Evolutionary conservation across 371 early-diverging fungal species (phyloP).

Genomic region (Capniomyces stellatus): DNA sequence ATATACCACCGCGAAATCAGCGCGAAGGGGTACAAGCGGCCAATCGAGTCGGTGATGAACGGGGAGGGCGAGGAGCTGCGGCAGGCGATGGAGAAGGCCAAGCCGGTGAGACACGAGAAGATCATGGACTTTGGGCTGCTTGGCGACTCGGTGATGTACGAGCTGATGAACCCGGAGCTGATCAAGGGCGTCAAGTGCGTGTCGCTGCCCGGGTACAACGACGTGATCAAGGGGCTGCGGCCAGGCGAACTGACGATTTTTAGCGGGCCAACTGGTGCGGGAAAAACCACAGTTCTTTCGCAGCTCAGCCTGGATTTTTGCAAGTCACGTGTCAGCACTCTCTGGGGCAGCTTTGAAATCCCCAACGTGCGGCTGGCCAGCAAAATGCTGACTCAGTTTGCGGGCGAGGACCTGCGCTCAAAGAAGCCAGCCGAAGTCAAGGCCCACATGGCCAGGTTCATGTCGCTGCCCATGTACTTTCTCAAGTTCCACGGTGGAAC

Average conservation of each 20-base stretch:
- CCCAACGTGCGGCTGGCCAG: slow-evolving; percentile 45
- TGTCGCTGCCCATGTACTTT: slow-evolving; percentile 56
- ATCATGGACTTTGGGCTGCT: slow-evolving; percentile 39
- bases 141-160: slow-evolving; percentile 42
- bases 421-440: slow-evolving; percentile 5
- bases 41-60: slow-evolving; percentile 22
- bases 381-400: slow-evolving; percentile 52
- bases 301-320: slow-evolving; percentile 55
- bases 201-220: slow-evolving; percentile 38
- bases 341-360: slow-evolving; percentile 73
- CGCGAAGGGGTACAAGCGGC: slow-evolving; percentile 24
- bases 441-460: slow-evolving; percentile 30
- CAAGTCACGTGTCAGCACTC: slow-evolving; percentile 46
- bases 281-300: slow-evolving; percentile 61
- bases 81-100: slow-evolving; percentile 24
- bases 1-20: slow-evolving; percentile 27
- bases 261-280: slow-evolving; percentile 56
- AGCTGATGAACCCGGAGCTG: slow-evolving; percentile 44
- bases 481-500: slow-evolving; percentile 62
- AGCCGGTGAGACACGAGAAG: slow-evolving; percentile 38
- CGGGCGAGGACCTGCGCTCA: slow-evolving; percentile 32
- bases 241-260: slow-evolving; percentile 54
- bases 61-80: slow-evolving; percentile 14
- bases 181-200: slow-evolving; percentile 39
- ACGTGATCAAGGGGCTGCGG: slow-evolving; percentile 50